phyloP scores from a whole-genome alignment of 495 filamentous ascomycete genomes.

The Hypoxylon intermedium region DNA sequence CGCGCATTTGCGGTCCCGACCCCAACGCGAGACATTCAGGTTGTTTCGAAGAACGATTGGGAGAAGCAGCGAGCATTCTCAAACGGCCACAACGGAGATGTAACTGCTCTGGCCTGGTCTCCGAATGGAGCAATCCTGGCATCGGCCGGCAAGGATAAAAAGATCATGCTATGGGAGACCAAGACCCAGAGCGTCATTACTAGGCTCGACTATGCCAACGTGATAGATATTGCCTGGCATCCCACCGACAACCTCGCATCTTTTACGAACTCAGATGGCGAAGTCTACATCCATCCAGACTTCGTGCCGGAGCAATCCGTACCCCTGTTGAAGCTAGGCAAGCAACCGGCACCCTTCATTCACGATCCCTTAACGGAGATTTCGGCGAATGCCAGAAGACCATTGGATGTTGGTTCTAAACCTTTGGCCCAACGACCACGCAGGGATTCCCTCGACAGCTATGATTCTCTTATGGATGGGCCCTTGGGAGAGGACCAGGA shows the following conservation, averaged over 20 bases:
- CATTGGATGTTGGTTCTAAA: conserved; percentile 63
- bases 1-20: conserved; percentile 88
- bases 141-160: conserved; percentile 81
- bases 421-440: conserved; percentile 51
- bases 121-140: conserved; percentile 90
- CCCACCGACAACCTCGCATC: conserved; percentile 85
- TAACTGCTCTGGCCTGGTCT: conserved; percentile 90
- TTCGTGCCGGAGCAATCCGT: conserved; percentile 74
- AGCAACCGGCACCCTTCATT: conserved; percentile 83
- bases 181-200: conserved; percentile 80
- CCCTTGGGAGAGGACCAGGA: conserved; percentile 63
- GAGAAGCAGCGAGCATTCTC: conserved; percentile 79
- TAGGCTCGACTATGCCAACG: conserved; percentile 76
- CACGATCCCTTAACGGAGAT: conserved; percentile 78
- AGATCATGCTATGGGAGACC: conserved; percentile 86
- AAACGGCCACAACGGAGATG: conserved; percentile 80
- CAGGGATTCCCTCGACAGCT: conserved; percentile 53
- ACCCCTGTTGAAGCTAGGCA: conserved; percentile 62
- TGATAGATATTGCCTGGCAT: conserved; percentile 90
- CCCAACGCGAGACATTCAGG: conserved; percentile 80
- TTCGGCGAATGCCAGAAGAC: conserved; percentile 66
- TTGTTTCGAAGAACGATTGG: conserved; percentile 86
- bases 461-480: conserved; percentile 63
- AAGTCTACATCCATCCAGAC: conserved; percentile 84
- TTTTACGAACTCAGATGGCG: conserved; percentile 88